A percentile compares a stretch with the other conserved stretches of the same genome.
These are phyloP conservation scores for Jasminum sambac DNA, from an alignment of 257 asterid species.

Conservation along the genomic window DNA sequence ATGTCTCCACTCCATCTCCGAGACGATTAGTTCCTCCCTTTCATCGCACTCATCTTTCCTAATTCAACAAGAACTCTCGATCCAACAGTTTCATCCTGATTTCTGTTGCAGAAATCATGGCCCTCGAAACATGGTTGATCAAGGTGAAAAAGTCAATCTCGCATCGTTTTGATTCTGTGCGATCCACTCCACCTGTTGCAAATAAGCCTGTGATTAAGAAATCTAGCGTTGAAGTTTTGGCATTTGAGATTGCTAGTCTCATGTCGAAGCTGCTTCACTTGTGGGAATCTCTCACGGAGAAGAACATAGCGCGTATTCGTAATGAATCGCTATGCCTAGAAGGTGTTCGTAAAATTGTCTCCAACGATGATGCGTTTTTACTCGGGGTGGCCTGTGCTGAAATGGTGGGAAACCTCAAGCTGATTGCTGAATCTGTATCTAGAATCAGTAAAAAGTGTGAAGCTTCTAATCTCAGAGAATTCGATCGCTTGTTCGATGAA, in stretches of 20 bases:
- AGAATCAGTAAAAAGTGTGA: slow-evolving; percentile 62
- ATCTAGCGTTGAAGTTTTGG: slow-evolving; percentile 72
- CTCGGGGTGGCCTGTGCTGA: slow-evolving; percentile 82
- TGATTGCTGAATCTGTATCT: slow-evolving; percentile 53
- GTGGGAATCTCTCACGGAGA: slow-evolving; percentile 78
- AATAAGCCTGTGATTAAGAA: slow-evolving; percentile 44
- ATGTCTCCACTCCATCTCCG: slow-evolving; percentile 14
- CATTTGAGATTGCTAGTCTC: slow-evolving; percentile 77
- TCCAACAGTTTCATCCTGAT: slow-evolving; percentile 4
- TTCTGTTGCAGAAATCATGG: slow-evolving; percentile 33
- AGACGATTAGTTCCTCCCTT: slow-evolving; percentile 10
- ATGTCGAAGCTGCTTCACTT: slow-evolving; percentile 89
- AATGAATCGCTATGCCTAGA: slow-evolving; percentile 59
- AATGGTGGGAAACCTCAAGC: slow-evolving; percentile 59
- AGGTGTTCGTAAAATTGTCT: slow-evolving; percentile 91
- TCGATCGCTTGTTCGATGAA: slow-evolving; percentile 58
- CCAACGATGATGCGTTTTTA: slow-evolving; percentile 73
- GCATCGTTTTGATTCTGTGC: slow-evolving; percentile 44
- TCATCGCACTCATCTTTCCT: slow-evolving; percentile 20
- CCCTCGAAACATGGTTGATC: slow-evolving; percentile 67
- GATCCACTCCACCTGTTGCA: slow-evolving; percentile 37
- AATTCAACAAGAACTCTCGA: slow-evolving; percentile 20
- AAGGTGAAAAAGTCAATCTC: slow-evolving; percentile 64
- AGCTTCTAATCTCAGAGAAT: slow-evolving; percentile 56
- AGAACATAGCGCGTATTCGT: slow-evolving; percentile 49